Evolutionary conservation across 75 land plant genomes (phyloP), one percentile per base, ranked within the genome.

Genomic region (Ceratopteris richardii): DNA sequence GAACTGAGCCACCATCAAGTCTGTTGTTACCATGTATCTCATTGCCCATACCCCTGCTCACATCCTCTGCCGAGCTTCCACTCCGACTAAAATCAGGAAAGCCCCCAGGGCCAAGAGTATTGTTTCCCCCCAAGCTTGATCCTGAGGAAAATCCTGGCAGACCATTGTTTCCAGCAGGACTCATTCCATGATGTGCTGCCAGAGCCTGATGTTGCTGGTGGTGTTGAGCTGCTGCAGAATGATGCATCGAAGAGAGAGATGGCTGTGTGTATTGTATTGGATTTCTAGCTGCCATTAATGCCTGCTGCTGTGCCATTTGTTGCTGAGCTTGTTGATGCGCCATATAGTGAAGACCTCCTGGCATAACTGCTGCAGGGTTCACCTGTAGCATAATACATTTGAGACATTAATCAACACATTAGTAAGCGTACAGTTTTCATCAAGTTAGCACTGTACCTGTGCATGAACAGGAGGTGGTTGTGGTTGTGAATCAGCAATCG

Each of bases 401-500:
- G 56, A 54, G 16, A 57, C 17, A 13, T 5, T 7, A 9, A 11
- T 11, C n/a, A 31, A n/a, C 30, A 16, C 52, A 24, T 28, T 16
- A n/a, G 29, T n/a, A 20, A 25, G 2, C 50, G 22, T 0, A 13
- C 50, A 3, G 21, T 29, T 29, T 17, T n/a, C 37, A 28, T 18
- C 17, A 56, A 12, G 17, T n/a, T n/a, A 22, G 5, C 17, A 27
- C 26, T 26, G 2, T 44, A 67, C 67, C 40, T 69, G 71, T 43
- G 71, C 1, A 67, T 55, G 54, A 18, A 53, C 26, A 14, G 62
- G 28, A 16, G 41, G 68, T 41, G 42, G 29, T 44, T 69, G 71
- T 31, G 71, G 71, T 42, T 69, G 71, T 19, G 71, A 44, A 41
- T 69, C 71, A 65, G 59, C 71, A 39, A 69, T 69, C 17, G 71